Percentiles rank a stretch among this genome's conserved stretches.
Conservation (phyloP, 2,329 filamentous ascomycete species). For the Bipolaris cookei region DNA sequence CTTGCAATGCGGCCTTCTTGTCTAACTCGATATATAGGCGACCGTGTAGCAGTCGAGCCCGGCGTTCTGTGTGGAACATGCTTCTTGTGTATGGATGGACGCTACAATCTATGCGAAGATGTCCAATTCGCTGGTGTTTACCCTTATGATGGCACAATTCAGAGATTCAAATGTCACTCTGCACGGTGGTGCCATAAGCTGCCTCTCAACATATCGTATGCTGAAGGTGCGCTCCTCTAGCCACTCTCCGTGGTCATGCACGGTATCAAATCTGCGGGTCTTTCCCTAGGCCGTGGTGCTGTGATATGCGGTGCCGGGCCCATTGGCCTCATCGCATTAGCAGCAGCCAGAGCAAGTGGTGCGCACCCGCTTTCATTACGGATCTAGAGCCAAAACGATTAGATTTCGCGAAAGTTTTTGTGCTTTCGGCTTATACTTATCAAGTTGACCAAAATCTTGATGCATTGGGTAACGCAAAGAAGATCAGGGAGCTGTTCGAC, state of each 20-base stretch:
- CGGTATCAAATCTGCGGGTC: constrained; percentile 61
- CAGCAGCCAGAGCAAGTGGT: constrained; percentile 66
- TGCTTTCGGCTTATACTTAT: constrained; percentile 63
- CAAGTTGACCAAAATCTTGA: constrained; percentile 57
- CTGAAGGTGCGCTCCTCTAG: constrained; percentile 68
- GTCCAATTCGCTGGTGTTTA: constrained; percentile 68
- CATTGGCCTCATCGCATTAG: constrained; percentile 68
- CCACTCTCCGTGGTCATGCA: constrained; percentile 69
- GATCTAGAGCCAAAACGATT: constrained; percentile 65
- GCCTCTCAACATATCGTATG: constrained; percentile 62
- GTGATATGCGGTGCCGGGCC: constrained; percentile 66
- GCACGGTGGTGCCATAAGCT: constrained; percentile 61
- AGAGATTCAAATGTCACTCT: constrained; percentile 66
- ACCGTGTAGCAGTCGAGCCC: constrained; percentile 71
- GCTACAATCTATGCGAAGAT: constrained; percentile 69
- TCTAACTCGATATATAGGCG: constrained; percentile 49
- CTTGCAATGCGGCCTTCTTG: not conserved
- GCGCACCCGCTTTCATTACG: constrained; percentile 68
- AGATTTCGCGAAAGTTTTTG: constrained; percentile 63
- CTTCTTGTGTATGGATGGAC: constrained; percentile 64
- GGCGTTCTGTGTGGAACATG: constrained; percentile 68
- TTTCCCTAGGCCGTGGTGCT: constrained; percentile 62
- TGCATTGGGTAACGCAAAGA: constrained; percentile 58
- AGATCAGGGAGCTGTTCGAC: constrained; percentile 63
- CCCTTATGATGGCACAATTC: constrained; percentile 66